Evolutionary conservation across 2,329 filamentous ascomycete species (phyloP).

Genomic region (Scedosporium minutisporum): DNA sequence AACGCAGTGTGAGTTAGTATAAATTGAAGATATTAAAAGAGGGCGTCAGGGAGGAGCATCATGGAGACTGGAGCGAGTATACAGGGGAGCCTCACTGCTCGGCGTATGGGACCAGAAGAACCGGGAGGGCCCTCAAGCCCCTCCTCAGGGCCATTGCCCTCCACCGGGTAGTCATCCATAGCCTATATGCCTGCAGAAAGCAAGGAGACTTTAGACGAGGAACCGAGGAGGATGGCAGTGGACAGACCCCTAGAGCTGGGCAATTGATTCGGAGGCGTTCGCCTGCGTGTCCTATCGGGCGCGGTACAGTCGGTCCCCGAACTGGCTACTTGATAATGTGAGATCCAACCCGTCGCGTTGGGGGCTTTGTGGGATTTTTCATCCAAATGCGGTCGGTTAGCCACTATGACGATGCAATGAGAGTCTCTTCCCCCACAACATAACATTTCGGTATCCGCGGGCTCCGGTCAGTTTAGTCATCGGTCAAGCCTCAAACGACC

Average conservation of each 20-base stretch:
- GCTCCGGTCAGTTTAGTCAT: background rate
- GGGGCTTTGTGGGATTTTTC: background rate
- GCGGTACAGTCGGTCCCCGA: background rate
- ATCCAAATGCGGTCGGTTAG: background rate
- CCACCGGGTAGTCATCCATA: slow-evolving; percentile 4
- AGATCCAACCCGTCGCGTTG: background rate
- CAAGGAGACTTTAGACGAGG: background rate
- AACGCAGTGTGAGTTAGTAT: background rate
- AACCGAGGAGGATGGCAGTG: background rate
- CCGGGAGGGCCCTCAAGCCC: background rate
- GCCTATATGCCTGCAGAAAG: background rate
- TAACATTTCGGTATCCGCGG: background rate
- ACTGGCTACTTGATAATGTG: background rate
- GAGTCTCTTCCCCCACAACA: background rate
- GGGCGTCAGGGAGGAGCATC: background rate
- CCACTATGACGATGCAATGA: background rate
- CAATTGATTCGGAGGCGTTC: background rate
- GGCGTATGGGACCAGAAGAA: background rate
- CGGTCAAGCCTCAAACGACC: background rate
- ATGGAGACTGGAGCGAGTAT: slow-evolving; percentile 8
- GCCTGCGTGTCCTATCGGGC: background rate
- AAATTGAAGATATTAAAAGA: background rate
- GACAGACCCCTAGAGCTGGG: background rate
- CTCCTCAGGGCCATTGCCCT: background rate
- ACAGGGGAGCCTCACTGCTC: slow-evolving; percentile 4